A percentile compares a stretch with the other conserved stretches of the same genome.
Conservation (phyloP, 208 protist species). For the Leishmania tropica region DNA sequence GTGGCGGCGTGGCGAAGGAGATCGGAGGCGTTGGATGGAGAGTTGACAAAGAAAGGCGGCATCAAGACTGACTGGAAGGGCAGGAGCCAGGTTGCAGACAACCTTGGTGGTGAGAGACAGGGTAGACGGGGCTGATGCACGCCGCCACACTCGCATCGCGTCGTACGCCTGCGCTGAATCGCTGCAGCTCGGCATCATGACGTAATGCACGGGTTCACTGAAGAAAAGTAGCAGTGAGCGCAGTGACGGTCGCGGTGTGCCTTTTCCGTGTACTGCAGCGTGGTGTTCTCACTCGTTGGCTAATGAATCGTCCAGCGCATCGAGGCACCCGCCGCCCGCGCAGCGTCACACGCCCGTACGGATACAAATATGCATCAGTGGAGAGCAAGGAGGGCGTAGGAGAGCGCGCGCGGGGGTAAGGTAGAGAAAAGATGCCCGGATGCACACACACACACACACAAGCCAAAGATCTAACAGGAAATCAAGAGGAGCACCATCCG, state of each 20-base stretch:
- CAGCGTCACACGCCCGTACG: not conserved
- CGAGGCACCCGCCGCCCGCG: not conserved
- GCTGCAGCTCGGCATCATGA: not conserved
- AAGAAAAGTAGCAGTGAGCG: not conserved
- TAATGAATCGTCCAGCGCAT: not conserved
- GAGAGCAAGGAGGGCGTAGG: not conserved
- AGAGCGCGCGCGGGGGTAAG: not conserved
- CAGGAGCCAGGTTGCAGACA: not conserved
- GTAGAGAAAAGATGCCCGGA: not conserved
- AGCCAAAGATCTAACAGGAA: conserved; percentile 13
- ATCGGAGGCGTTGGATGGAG: not conserved
- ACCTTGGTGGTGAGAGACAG: not conserved
- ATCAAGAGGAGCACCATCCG: not conserved
- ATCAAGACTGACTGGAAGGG: not conserved
- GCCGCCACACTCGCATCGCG: not conserved
- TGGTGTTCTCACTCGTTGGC: not conserved
- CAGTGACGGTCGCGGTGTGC: not conserved
- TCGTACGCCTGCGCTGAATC: too few relatives aligned
- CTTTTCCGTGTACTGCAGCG: not conserved
- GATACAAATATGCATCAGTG: not conserved
- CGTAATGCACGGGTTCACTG: not conserved
- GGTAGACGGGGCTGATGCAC: too few relatives aligned
- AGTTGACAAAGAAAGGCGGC: not conserved
- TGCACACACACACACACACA: not conserved
- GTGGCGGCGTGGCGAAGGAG: not conserved